A percentile compares a stretch with the other conserved stretches of the same genome.
These are phyloP conservation scores for Cadophora sp. DNA, from an alignment of 2,329 filamentous ascomycete genomes.

Conservation along the genomic window DNA sequence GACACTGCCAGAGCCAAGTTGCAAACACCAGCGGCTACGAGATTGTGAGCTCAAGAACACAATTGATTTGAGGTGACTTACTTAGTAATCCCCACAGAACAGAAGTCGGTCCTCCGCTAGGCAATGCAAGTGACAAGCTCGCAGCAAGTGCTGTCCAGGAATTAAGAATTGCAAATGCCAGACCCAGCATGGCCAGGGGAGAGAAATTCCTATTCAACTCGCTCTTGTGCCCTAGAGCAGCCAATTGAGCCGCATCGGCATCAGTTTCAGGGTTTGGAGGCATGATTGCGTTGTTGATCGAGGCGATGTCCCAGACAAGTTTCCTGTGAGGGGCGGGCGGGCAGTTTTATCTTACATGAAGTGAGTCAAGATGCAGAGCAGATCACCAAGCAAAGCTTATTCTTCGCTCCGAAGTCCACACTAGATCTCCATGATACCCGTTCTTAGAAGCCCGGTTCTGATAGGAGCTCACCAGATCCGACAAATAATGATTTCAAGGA, in stretches of 20 bases:
- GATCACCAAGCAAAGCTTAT: constrained; percentile 10
- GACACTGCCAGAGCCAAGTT: constrained; percentile 61
- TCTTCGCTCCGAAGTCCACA: constrained; percentile 10
- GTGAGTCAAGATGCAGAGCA: background rate
- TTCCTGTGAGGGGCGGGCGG: background rate
- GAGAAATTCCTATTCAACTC: constrained; percentile 64
- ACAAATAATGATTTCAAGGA: background rate
- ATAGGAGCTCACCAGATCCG: background rate
- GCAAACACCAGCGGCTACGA: constrained; percentile 59
- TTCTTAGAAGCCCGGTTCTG: background rate
- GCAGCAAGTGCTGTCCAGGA: constrained; percentile 62
- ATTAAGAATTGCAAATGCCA: constrained; percentile 64
- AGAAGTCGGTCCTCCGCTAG: constrained; percentile 72
- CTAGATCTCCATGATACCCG: background rate
- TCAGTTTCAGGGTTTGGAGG: constrained; percentile 17
- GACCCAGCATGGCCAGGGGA: constrained; percentile 62
- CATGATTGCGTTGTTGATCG: constrained; percentile 13
- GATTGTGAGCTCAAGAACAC: constrained; percentile 55
- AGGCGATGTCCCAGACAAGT: background rate
- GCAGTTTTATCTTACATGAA: background rate
- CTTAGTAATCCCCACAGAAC: constrained; percentile 75
- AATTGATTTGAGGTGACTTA: constrained; percentile 41
- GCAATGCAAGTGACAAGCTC: constrained; percentile 58
- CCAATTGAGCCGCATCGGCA: constrained; percentile 50
- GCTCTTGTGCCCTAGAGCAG: constrained; percentile 53